Base-by-base conservation (phyloP, 345 rosid genomes). In the Eucalyptus tenuipes region DNA sequence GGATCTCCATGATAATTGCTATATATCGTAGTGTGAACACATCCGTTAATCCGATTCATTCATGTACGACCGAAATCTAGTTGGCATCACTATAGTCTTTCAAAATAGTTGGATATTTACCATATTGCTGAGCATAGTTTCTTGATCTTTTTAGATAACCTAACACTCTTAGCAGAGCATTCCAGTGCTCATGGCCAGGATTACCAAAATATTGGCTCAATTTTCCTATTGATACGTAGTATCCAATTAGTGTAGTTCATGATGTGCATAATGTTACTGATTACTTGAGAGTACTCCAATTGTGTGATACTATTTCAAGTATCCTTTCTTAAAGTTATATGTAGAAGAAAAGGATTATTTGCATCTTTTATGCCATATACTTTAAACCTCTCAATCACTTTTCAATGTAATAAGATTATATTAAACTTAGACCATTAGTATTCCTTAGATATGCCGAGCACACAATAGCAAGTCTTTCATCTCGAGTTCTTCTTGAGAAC, bases 31-130 rank as follows among this genome's bases (percentile, higher is more conserved):
- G 59, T 0, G 59, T 53, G 59, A 53, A 53, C 59, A 53, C 22
- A 53, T 22, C 5, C 12, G 0, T n/a, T n/a, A n/a, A n/a, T n/a
- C n/a, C n/a, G n/a, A n/a, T n/a, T n/a, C n/a, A n/a, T n/a, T n/a
- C n/a, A n/a, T n/a, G n/a, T n/a, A n/a, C n/a, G n/a, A n/a, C 0
- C 0, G 0, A 22, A 53, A 8, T 53, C 12, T 22, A 53, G 59
- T 53, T 22, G 59, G 59, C 12, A 53, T 53, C 59, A 53, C 59
- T 22, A 53, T 2, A 22, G 59, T 11, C 59, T 22, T 53, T 22
- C 59, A 8, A 53, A 53, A 53, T 0, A 53, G 5, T 22, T 53
- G 5, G 27, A 53, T 53, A 2, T 8, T 53, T 22, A 22, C 27
- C 59, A 22, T 53, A 53, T 53, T 53, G 27, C 0, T 1, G 0